Percentiles rank a stretch among this genome's conserved stretches.
Conservation (phyloP, 768 basidiomycete species). For the Macrolepiota fuliginosa region DNA sequence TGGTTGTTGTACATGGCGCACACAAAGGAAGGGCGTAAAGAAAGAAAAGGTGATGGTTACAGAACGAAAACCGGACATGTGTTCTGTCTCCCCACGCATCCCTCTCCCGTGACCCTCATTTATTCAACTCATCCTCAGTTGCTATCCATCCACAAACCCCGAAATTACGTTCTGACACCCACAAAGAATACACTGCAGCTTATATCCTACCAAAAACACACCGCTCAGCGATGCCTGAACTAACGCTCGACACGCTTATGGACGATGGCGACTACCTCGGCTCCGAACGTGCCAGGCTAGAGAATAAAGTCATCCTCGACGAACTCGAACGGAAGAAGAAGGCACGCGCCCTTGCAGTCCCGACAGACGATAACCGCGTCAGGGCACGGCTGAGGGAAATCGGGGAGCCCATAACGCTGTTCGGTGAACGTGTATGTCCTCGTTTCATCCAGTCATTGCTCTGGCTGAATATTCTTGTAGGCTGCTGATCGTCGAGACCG, state of each 20-base stretch:
- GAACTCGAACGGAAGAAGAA: conserved; percentile 99
- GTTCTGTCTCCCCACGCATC: conserved; percentile 20
- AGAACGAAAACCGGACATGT: conserved; percentile 11
- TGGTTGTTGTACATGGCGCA: conserved; percentile 32
- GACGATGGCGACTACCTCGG: conserved; percentile 79
- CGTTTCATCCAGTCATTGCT: conserved; percentile 5
- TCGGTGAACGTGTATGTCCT: conserved; percentile 90
- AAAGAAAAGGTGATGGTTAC: conserved; percentile 4
- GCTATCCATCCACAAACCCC: not conserved
- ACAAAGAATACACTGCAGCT: not conserved
- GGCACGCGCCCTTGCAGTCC: conserved; percentile 89
- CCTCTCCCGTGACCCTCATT: conserved; percentile 7
- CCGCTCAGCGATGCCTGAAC: conserved; percentile 54
- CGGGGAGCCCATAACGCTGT: conserved; percentile 95
- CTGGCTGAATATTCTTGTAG: conserved; percentile 37
- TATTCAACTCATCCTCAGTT: not conserved
- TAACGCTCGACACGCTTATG: conserved; percentile 71
- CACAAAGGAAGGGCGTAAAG: conserved; percentile 5
- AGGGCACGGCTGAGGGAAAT: conserved; percentile 86
- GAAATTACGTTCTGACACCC: not conserved
- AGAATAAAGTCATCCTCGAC: conserved; percentile 86
- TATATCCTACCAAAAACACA: not conserved
- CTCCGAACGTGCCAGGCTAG: conserved; percentile 70
- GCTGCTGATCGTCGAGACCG: conserved; percentile 95
- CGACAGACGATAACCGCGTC: conserved; percentile 95